A percentile compares a stretch with the other conserved stretches of the same genome.
These are phyloP conservation scores for Bipolaris oryzae DNA, from an alignment of 2,329 filamentous ascomycete genomes.

Conservation along the genomic window DNA sequence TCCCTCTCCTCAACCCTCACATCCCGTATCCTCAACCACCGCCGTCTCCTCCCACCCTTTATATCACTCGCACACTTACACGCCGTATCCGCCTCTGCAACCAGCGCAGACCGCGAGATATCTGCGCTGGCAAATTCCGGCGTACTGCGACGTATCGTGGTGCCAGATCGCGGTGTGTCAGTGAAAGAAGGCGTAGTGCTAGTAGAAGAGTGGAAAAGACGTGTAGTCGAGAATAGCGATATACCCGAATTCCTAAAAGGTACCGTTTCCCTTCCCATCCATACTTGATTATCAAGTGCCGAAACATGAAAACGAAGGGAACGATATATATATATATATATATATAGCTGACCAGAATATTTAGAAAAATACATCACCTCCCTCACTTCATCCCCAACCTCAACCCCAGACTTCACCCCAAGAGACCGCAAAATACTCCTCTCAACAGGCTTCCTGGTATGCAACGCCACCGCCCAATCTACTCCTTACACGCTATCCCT, in stretches of 20 bases:
- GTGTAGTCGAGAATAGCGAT: constrained; percentile 31
- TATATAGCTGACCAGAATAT: constrained; percentile 7
- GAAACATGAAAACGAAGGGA: too few species aligned
- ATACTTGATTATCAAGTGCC: too few species aligned
- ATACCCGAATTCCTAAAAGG: constrained; percentile 20
- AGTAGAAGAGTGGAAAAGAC: constrained; percentile 55
- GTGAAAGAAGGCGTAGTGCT: constrained; percentile 71
- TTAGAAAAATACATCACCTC: constrained; percentile 56
- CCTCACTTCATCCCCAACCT: constrained; percentile 29
- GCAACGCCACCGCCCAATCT: neutral
- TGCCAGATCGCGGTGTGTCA: constrained; percentile 65
- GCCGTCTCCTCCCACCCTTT: constrained; percentile 65
- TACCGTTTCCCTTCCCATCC: too few species aligned
- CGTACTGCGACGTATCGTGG: constrained; percentile 64
- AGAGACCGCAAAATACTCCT: too few species aligned
- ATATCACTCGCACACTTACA: constrained; percentile 71
- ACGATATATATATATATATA: too few species aligned
- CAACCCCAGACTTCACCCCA: constrained; percentile 30
- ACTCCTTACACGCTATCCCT: constrained; percentile 63
- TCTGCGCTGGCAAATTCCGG: constrained; percentile 65
- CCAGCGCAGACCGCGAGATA: constrained; percentile 70
- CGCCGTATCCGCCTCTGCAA: constrained; percentile 66
- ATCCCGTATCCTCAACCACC: constrained; percentile 67
- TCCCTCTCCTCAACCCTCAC: constrained; percentile 70
- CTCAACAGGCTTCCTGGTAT: too few species aligned